A percentile compares a stretch with the other conserved stretches of the same genome.
Evolutionary conservation across 1,284 basidiomycete species (phyloP).

Genomic region (Pseudozyma tsukubaensis): DNA sequence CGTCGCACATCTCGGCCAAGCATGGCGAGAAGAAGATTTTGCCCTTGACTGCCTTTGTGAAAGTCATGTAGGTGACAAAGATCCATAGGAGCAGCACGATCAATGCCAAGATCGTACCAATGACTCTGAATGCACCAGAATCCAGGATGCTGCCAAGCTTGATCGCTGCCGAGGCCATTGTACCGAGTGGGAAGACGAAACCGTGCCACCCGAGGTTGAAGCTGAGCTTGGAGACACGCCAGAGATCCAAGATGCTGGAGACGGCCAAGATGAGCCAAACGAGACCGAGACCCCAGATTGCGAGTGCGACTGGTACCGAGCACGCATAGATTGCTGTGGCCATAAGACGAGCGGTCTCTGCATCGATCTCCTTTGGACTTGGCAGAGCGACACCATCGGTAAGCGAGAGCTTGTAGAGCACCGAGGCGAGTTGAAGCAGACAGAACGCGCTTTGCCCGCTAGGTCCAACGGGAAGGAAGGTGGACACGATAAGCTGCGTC

Average conservation of each 20-base stretch:
- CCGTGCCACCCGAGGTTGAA: slow-evolving; percentile 66
- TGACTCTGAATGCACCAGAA: slow-evolving; percentile 43
- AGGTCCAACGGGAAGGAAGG: slow-evolving; percentile 74
- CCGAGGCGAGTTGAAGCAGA: slow-evolving; percentile 71
- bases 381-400: slow-evolving; percentile 22
- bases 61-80: slow-evolving; percentile 33
- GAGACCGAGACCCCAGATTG: slow-evolving; percentile 71
- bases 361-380: slow-evolving; percentile 12
- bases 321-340: slow-evolving; percentile 52
- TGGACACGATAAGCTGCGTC: slow-evolving; percentile 73
- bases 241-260: slow-evolving; percentile 57
- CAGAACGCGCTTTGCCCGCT: slow-evolving; percentile 77
- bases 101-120: slow-evolving; percentile 50
- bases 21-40: slow-evolving; percentile 56
- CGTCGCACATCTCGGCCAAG: slow-evolving; percentile 48
- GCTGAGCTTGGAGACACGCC: slow-evolving; percentile 41
- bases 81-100: slow-evolving; percentile 54
- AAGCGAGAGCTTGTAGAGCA: slow-evolving; percentile 31
- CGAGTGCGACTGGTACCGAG: slow-evolving; percentile 62
- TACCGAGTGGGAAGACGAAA: slow-evolving; percentile 60
- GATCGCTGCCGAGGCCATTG: slow-evolving; percentile 46
- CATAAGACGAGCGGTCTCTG: slow-evolving; percentile 40
- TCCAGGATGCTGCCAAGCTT: slow-evolving; percentile 54
- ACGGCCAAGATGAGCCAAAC: slow-evolving; percentile 70
- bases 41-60: slow-evolving; percentile 25